A percentile compares a stretch with the other conserved stretches of the same genome.
Evolutionary conservation across 805 yeast genomes (phyloP).

Genomic region (Hanseniaspora taiwanica): DNA sequence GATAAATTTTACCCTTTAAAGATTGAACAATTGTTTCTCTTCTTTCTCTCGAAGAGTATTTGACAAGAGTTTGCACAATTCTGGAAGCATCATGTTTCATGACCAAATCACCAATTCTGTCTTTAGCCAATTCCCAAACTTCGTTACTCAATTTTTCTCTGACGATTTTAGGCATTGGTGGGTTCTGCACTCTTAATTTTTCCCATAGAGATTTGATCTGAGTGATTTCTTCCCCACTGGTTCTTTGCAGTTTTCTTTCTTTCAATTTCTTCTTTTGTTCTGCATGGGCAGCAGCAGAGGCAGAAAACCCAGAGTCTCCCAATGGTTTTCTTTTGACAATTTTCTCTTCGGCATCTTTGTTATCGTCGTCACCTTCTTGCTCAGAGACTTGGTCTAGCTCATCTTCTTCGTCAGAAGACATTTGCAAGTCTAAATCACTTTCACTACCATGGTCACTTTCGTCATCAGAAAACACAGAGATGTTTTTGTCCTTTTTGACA

Average conservation of each 20-base stretch:
- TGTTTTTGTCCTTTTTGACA: slow-evolving; percentile 19
- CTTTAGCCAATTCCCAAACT: slow-evolving; percentile 72
- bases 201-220: slow-evolving; percentile 86
- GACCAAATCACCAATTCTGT: slow-evolving; percentile 69
- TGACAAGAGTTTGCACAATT: slow-evolving; percentile 86
- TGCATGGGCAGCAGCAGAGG: slow-evolving; percentile 38
- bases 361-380: slow-evolving; percentile 19
- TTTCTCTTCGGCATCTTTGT: slow-evolving; percentile 18
- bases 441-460: slow-evolving; percentile 13
- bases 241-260: slow-evolving; percentile 79
- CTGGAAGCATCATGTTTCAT: slow-evolving; percentile 94
- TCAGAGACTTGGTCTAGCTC: slow-evolving; percentile 21
- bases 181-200: slow-evolving; percentile 70
- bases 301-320: slow-evolving; percentile 10
- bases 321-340: slow-evolving; percentile 20
- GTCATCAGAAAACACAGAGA: slow-evolving; percentile 22
- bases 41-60: slow-evolving; percentile 69
- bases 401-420: slow-evolving; percentile 10
- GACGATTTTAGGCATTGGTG: slow-evolving; percentile 62
- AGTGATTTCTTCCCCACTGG: slow-evolving; percentile 77
- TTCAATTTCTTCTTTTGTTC: slow-evolving; percentile 68
- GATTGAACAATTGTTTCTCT: slow-evolving; percentile 56
- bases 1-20: slow-evolving; percentile 64
- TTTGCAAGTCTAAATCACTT: slow-evolving; percentile 8
- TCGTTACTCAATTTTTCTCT: slow-evolving; percentile 71